Conservation (phyloP, 805 yeast genomes). For the Metschnikowia drakensbergensis region DNA sequence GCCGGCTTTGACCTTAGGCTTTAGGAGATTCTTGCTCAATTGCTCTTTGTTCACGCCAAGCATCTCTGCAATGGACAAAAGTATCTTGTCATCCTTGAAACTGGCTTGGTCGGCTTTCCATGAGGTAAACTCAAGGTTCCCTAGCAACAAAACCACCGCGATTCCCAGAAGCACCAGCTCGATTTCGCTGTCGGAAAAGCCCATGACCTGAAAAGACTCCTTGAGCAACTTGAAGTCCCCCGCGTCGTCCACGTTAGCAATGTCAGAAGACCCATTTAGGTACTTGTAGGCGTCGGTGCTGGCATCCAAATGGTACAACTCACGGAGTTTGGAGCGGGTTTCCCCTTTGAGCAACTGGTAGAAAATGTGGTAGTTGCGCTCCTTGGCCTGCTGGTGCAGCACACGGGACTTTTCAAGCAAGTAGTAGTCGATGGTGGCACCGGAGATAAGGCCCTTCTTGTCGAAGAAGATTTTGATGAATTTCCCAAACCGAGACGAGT, state of each 20-base stretch:
- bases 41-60: constrained; percentile 59
- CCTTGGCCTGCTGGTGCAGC: constrained; percentile 65
- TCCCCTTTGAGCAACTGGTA: constrained; percentile 80
- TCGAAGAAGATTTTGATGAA: constrained; percentile 83
- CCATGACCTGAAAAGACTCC: constrained; percentile 70
- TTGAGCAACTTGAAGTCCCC: constrained; percentile 60
- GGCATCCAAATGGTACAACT: constrained; percentile 39
- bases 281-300: constrained; percentile 46
- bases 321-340: constrained; percentile 42
- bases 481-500: constrained; percentile 95
- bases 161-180: constrained; percentile 59
- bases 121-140: constrained; percentile 72
- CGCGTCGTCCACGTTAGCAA: constrained; percentile 75
- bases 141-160: constrained; percentile 78
- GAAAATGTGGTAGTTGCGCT: constrained; percentile 91
- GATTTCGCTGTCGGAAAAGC: constrained; percentile 54
- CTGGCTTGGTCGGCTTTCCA: constrained; percentile 74
- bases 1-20: constrained; percentile 89
- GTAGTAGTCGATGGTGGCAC: constrained; percentile 95
- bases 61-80: constrained; percentile 51
- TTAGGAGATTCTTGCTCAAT: constrained; percentile 55
- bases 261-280: constrained; percentile 49
- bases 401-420: constrained; percentile 91
- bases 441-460: constrained; percentile 59
- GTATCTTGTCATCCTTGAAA: constrained; percentile 47